These are phyloP conservation scores for Monosporascus sp. DNA, from an alignment of 2,329 filamentous ascomycete genomes.

Conservation along the genomic window DNA sequence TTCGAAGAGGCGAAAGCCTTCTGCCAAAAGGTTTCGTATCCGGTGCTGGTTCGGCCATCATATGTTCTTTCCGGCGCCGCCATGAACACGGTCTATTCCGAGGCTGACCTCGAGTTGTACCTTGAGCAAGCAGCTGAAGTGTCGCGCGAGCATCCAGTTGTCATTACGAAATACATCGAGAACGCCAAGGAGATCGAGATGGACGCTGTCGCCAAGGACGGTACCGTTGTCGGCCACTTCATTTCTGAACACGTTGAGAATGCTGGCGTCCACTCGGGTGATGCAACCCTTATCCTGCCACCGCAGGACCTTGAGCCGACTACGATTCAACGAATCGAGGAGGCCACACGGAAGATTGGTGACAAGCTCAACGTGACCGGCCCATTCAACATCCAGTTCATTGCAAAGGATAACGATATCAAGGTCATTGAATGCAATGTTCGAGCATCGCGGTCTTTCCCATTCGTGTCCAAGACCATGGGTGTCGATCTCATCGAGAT, in stretches of 20 bases:
- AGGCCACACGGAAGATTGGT: slow-evolving; percentile 92
- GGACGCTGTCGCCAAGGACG: slow-evolving; percentile 92
- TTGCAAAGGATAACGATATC: slow-evolving; percentile 98
- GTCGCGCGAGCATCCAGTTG: slow-evolving; percentile 90
- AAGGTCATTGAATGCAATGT: slow-evolving; percentile 99
- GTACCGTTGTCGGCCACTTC: slow-evolving; percentile 88
- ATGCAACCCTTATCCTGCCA: slow-evolving; percentile 90
- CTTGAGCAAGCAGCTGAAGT: slow-evolving; percentile 88
- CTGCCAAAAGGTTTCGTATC: slow-evolving; percentile 84
- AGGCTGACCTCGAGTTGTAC: slow-evolving; percentile 85
- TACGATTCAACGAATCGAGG: slow-evolving; percentile 85
- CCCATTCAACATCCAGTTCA: slow-evolving; percentile 98
- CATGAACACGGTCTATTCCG: slow-evolving; percentile 98
- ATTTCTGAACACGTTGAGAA: slow-evolving; percentile 99
- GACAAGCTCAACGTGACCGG: slow-evolving; percentile 92
- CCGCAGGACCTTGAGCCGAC: slow-evolving; percentile 88
- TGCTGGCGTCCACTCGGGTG: slow-evolving; percentile 95
- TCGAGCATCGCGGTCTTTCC: slow-evolving; percentile 90
- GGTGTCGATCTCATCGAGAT: slow-evolving; percentile 96
- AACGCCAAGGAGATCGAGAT: slow-evolving; percentile 99
- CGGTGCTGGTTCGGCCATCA: slow-evolving; percentile 89
- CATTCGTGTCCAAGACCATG: slow-evolving; percentile 98
- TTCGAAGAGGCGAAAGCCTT: slow-evolving; percentile 85
- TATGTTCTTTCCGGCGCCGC: slow-evolving; percentile 96
- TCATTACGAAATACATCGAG: slow-evolving; percentile 99